Conservation (phyloP, 257 asterid species). For the Haberlea rhodopensis region DNA sequence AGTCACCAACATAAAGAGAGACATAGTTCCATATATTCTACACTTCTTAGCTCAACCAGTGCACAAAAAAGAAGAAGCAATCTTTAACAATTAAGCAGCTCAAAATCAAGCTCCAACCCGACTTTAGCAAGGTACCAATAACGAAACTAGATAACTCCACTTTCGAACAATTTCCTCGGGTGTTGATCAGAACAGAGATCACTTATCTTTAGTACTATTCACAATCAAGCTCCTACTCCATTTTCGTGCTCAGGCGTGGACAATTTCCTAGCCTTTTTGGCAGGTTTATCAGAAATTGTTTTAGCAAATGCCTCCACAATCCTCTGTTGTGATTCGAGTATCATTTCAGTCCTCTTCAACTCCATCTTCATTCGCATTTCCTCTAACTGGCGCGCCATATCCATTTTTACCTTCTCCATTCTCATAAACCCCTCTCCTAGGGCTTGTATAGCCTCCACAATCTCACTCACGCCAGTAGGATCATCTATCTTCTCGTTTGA, state of each 20-base stretch:
- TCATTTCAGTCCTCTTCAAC: slow-evolving; percentile 93
- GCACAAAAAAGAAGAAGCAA: neutral
- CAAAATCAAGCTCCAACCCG: neutral
- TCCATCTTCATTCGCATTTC: slow-evolving; percentile 96
- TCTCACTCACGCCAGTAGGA: slow-evolving; percentile 46
- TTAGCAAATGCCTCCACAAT: slow-evolving; percentile 72
- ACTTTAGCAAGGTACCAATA: no score
- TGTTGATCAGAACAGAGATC: neutral
- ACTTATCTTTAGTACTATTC: neutral
- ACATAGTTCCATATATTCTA: neutral
- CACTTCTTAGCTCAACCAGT: neutral
- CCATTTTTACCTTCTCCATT: slow-evolving; percentile 94
- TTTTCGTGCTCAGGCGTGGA: slow-evolving; percentile 32
- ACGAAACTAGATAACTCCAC: neutral
- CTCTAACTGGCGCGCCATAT: slow-evolving; percentile 75
- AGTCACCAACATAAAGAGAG: neutral
- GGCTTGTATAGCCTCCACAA: slow-evolving; percentile 60
- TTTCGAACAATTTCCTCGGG: no score
- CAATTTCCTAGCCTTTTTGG: slow-evolving; percentile 56
- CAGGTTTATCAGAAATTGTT: slow-evolving; percentile 47
- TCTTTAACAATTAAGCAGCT: neutral
- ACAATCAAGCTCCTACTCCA: slow-evolving; percentile 6
- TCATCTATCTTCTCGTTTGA: slow-evolving; percentile 28
- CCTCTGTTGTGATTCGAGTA: slow-evolving; percentile 81
- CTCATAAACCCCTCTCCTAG: slow-evolving; percentile 88